Evolutionary conservation across 352 stramenopile species (phyloP).

Genomic region (Pythium pyrilobum): DNA sequence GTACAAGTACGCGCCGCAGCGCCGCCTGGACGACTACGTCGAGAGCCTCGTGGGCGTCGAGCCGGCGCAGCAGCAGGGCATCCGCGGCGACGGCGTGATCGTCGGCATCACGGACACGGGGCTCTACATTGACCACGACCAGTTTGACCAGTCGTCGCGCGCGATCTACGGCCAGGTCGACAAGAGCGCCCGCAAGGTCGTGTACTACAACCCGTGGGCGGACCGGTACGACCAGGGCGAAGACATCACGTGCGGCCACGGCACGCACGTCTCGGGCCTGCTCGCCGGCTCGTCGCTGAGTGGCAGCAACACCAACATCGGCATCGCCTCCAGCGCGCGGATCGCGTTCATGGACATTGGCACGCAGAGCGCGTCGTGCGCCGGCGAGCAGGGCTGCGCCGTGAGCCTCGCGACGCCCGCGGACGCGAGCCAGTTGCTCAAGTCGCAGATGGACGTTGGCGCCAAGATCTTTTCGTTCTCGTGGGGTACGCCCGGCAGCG

Average conservation of each 20-base stretch:
- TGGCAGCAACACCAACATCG: slow-evolving; percentile 42
- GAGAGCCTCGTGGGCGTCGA: slow-evolving; percentile 61
- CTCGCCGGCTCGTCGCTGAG: slow-evolving; percentile 73
- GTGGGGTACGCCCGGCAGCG: slow-evolving; percentile 69
- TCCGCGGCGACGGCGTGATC: slow-evolving; percentile 62
- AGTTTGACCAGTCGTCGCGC: slow-evolving; percentile 68
- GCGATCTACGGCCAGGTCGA: slow-evolving; percentile 38
- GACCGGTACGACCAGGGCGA: slow-evolving; percentile 62
- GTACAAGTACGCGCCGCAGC: not conserved
- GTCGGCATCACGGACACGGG: slow-evolving; percentile 82
- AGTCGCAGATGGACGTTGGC: slow-evolving; percentile 62
- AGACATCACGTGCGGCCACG: slow-evolving; percentile 73
- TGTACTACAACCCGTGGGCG: slow-evolving; percentile 75
- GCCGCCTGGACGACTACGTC: slow-evolving; percentile 57
- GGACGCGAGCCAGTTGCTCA: slow-evolving; percentile 52
- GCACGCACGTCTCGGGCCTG: slow-evolving; percentile 85
- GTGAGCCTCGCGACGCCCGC: slow-evolving; percentile 58
- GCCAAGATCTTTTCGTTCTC: slow-evolving; percentile 84
- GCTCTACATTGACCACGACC: slow-evolving; percentile 77
- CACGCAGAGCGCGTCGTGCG: slow-evolving; percentile 40
- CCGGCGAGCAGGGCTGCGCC: slow-evolving; percentile 38
- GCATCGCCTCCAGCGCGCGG: slow-evolving; percentile 69
- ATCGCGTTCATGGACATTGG: slow-evolving; percentile 92
- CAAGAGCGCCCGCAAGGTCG: slow-evolving; percentile 55
- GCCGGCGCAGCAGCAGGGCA: slow-evolving; percentile 47